Percentiles rank a stretch among this genome's conserved stretches.
Conservation (phyloP, 2,329 filamentous ascomycete species). For the Nemania sp. region DNA sequence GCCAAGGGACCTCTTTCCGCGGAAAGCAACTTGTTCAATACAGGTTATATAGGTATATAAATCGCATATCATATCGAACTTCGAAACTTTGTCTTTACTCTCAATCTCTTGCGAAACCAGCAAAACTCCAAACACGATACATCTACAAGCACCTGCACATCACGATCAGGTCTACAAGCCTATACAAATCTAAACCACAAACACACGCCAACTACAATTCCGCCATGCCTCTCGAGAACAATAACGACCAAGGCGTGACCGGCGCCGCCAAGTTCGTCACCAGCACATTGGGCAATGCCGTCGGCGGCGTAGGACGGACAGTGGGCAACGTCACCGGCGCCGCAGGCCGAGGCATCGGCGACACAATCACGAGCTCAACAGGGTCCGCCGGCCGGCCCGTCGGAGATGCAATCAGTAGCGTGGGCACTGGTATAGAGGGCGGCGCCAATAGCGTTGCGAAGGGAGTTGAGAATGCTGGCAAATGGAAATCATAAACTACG, state of each 20-base stretch:
- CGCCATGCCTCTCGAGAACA: slow-evolving; percentile 38
- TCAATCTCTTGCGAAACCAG: too few relatives aligned
- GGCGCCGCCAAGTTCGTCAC: slow-evolving; percentile 43
- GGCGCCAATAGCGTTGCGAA: slow-evolving; percentile 48
- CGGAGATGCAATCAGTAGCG: slow-evolving; percentile 49
- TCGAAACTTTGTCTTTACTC: too few relatives aligned
- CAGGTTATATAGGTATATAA: too few relatives aligned
- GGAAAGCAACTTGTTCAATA: too few relatives aligned
- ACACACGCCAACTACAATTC: not conserved
- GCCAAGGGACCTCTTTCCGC: too few relatives aligned
- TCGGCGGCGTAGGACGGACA: slow-evolving; percentile 38
- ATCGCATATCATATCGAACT: too few relatives aligned
- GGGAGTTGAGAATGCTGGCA: slow-evolving; percentile 49
- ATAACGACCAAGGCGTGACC: slow-evolving; percentile 36
- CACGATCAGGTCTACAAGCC: too few relatives aligned
- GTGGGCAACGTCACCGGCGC: slow-evolving; percentile 44
- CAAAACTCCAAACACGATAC: too few relatives aligned
- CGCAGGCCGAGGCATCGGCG: slow-evolving; percentile 48
- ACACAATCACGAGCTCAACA: slow-evolving; percentile 50
- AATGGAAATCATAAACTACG: slow-evolving; percentile 26
- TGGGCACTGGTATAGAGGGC: slow-evolving; percentile 49
- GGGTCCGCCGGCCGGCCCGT: slow-evolving; percentile 51
- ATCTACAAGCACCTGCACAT: too few relatives aligned
- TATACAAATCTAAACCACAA: not conserved
- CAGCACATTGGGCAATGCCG: slow-evolving; percentile 38